Base-by-base conservation (phyloP, 129 eudicot genomes). In the Artemisia annua region DNA sequence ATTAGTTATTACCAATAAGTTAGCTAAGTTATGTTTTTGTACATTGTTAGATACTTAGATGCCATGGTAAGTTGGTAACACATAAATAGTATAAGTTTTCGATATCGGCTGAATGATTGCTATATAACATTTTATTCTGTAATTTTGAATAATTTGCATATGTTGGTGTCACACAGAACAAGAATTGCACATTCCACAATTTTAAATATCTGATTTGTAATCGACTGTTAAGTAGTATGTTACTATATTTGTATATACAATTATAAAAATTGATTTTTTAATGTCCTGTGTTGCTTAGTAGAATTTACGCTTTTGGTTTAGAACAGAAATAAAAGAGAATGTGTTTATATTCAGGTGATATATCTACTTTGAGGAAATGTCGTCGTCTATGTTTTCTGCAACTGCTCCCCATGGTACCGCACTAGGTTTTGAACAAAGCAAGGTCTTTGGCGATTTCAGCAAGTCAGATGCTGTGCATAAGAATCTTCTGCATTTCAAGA, bases 331-430 rank as follows among this genome's bases (percentile, higher is more conserved):
- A 53, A 16, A 44, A 39, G 16, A 52, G 10, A 50, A 13, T 26
- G 12, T 28, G 18, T 39, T 39, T 39, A 39, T 39, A 18, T 18
- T 12, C 39, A 78, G 82, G 74, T 74, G 50, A 28, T 68, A 54
- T 19, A 48, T 19, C 66, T 19, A 24, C 55, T 67, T 24, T 17
- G 53, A 46, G 68, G 54, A 71, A 50, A 92, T 85, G 89, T 61
- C 86, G 63, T 81, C 85, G 4, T 61, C 82, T 68, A 66, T 83
- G 24, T 76, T 82, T 67, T 87, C 92, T 11, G 67, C 84, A 12
- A 77, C 66, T 80, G 66, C 85, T 30, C 55, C 60, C 13, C 63
- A 61, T 54, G 84, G 85, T 43, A 67, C 66, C 1, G 14, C 66
- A 64, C 73, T 58, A 12, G 69, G 78, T 71, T 66, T 48, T 78